These are phyloP conservation scores for Dorcoceras hygrometricum DNA, from an alignment of 257 asterid species.

Conservation along the genomic window DNA sequence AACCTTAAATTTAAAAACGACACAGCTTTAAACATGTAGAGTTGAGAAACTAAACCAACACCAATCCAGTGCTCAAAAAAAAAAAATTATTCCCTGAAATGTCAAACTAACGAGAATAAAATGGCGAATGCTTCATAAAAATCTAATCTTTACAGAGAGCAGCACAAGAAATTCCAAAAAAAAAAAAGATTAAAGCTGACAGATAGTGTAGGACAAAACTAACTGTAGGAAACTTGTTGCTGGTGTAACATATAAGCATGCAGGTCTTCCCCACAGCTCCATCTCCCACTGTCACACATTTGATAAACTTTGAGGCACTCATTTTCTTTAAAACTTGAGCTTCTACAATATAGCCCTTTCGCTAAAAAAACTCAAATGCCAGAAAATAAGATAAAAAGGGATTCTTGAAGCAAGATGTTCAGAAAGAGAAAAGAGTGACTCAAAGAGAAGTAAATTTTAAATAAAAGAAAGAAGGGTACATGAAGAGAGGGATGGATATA, in stretches of 20 bases:
- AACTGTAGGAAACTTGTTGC: conserved; percentile 94
- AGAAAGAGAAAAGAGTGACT: conserved; percentile 13
- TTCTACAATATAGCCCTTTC: conserved; percentile 17
- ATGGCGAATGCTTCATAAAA: not conserved
- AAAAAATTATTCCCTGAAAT: not conserved
- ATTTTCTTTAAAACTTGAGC: conserved; percentile 31
- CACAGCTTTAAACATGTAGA: not conserved
- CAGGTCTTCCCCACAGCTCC: conserved; percentile 99
- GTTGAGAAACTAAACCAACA: not conserved
- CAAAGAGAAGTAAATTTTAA: conserved; percentile 1
- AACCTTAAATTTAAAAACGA: conserved; percentile 2
- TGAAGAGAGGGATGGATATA: conserved; percentile 35
- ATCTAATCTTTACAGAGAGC: not conserved
- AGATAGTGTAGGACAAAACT: conserved; percentile 26
- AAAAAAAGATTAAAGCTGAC: not conserved
- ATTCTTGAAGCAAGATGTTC: conserved; percentile 14
- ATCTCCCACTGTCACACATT: conserved; percentile 96
- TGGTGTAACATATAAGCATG: conserved; percentile 96
- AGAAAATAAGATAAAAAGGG: conserved; percentile 21
- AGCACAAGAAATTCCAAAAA: not conserved
- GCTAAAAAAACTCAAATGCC: not conserved
- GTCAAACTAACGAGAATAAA: not conserved
- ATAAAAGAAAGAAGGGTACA: conserved; percentile 16
- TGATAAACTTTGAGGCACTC: conserved; percentile 97
- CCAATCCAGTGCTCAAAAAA: not conserved